Conservation (phyloP, 139 green algal genomes). For the Coelastrella sp. region DNA sequence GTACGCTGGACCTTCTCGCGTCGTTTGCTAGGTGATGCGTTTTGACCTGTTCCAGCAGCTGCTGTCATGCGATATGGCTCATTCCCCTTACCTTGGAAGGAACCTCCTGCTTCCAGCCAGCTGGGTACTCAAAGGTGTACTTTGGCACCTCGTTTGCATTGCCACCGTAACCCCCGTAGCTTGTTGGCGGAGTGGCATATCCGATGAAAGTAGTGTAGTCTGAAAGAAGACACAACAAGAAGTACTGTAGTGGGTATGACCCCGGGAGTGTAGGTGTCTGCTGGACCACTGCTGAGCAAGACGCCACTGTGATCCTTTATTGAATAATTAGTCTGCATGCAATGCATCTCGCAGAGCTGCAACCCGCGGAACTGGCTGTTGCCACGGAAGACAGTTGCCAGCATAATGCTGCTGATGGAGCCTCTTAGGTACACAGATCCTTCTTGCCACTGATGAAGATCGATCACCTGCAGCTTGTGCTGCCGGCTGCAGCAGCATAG, state of each 20-base stretch:
- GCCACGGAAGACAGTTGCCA: too few relatives aligned
- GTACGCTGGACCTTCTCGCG: too few relatives aligned
- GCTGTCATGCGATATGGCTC: too few relatives aligned
- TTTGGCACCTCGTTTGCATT: constrained; percentile 78
- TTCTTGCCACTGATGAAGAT: neutral
- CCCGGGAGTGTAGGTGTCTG: too few relatives aligned
- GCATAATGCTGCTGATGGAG: constrained; percentile 27
- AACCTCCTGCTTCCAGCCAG: constrained; percentile 78
- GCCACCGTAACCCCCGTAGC: constrained; percentile 88
- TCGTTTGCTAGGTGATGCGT: too few relatives aligned
- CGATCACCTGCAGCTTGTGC: constrained; percentile 11
- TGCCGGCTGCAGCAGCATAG: constrained; percentile 26
- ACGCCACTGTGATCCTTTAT: too few relatives aligned
- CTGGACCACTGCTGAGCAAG: too few relatives aligned
- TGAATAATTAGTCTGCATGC: too few relatives aligned
- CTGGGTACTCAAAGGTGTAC: constrained; percentile 87
- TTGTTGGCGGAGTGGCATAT: constrained; percentile 77
- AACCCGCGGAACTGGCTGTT: too few relatives aligned
- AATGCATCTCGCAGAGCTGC: too few relatives aligned
- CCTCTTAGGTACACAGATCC: neutral
- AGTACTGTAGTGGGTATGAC: neutral
- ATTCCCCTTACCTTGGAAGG: constrained; percentile 83
- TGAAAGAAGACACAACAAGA: neutral
- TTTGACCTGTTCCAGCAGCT: too few relatives aligned
- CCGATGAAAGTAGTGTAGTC: constrained; percentile 74